A percentile compares a stretch with the other conserved stretches of the same genome.
These are phyloP conservation scores for Syzygium grande DNA, from an alignment of 345 rosid species.

Conservation along the genomic window DNA sequence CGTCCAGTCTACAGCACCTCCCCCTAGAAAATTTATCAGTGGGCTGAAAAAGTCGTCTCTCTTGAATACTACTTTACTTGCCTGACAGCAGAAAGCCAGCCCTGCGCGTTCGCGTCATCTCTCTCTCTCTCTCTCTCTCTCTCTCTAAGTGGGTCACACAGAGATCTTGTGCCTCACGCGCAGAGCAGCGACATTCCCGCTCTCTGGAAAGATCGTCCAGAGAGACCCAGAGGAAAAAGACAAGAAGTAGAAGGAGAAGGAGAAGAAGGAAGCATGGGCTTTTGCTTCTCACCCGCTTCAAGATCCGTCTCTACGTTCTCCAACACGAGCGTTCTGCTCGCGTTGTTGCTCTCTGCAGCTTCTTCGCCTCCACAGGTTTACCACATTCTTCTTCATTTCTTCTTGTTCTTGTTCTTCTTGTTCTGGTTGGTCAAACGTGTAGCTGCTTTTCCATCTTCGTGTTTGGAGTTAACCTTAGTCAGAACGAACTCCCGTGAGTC, in stretches of 20 bases:
- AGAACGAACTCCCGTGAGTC: background rate
- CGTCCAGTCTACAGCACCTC: background rate
- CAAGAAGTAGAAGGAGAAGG: background rate
- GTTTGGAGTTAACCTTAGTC: background rate
- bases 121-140: background rate
- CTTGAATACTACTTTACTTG: background rate
- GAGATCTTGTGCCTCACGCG: background rate
- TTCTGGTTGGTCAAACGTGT: background rate
- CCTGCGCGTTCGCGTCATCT: background rate
- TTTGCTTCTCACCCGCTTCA: conserved; percentile 11
- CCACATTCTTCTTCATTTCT: background rate
- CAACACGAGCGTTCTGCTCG: conserved; percentile 13
- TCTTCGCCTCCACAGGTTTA: conserved; percentile 49
- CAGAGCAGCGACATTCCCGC: background rate
- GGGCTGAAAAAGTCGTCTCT: background rate
- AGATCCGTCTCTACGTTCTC: conserved; percentile 14
- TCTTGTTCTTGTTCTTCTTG: background rate
- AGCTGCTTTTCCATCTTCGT: background rate
- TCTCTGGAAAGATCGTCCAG: background rate
- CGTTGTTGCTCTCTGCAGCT: conserved; percentile 28
- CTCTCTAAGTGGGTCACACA: background rate
- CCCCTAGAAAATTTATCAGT: background rate
- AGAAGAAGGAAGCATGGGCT: conserved; percentile 19
- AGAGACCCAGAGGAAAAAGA: background rate
- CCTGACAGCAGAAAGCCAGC: background rate